Base-by-base conservation (phyloP, 306 rosid genomes). In the Prosopis cineraria region DNA sequence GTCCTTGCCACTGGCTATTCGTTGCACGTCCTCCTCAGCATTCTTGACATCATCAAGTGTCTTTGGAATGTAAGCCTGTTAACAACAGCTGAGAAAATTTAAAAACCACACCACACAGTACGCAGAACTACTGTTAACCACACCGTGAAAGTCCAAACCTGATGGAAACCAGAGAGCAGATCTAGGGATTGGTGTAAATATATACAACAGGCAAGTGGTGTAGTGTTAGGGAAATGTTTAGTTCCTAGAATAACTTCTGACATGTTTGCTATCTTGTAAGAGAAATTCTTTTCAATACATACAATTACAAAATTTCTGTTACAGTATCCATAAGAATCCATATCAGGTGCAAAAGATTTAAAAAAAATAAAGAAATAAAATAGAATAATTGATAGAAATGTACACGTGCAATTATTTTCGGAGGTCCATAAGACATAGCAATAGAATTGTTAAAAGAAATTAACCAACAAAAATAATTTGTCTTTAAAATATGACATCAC, bases 1-100 rank as follows among this genome's bases (percentile, higher is more conserved):
- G 84, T 91, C 93, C 68, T 77, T 78, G 34, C 98, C 98, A 17
- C 91, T 90, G 31, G 96, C 85, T 76, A 89, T 79, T 43, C 92
- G 76, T 33, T 76, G 86, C 0, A 87, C 94, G 79, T 94, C 98
- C 62, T 76, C 89, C 87, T 94, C 97, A 0, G 78, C 98, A 82
- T 90, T 84, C 80, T 87, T 92, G 68, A 92, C 98, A 39, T 87
- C 75, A 1, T 80, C 95, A 25, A 92, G 88, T 48, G 89, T 89
- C 90, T 88, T 92, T 24, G 97, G 97, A 83, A 94, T 94, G 85
- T 37, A 88, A 16, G 96, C 84, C 97, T 94, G 83, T 58, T 58
- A 80, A 81, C 74, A 55, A 13, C 25, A 72, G 33, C 25, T 30
- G 62, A 43, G 47, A 40, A 58, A 76, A 70, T 29, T 6, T 27